Conservation (phyloP, 208 protist genomes). For the Trypanosoma cruzi region DNA sequence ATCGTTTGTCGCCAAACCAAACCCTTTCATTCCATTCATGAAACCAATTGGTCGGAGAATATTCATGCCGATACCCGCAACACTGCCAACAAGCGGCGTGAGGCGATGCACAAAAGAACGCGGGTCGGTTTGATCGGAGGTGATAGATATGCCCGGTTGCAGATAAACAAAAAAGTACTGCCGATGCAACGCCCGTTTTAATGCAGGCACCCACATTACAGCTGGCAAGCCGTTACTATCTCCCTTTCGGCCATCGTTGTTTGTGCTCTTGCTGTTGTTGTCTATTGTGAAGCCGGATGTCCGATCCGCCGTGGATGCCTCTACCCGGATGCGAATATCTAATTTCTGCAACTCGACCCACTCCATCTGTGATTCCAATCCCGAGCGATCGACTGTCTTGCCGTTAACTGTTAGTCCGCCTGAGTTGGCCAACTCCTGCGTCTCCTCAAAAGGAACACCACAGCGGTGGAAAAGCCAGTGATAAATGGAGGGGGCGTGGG, state of each 20-base stretch:
- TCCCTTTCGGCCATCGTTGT: background rate
- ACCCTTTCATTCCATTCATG: conserved; percentile 74
- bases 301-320: conserved; percentile 8
- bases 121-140: conserved; percentile 71
- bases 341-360: conserved; percentile 74
- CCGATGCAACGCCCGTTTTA: conserved; percentile 85
- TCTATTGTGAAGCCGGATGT: conserved; percentile 6
- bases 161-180: conserved; percentile 72
- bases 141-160: conserved; percentile 67
- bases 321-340: conserved; percentile 70
- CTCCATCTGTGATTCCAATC: conserved; percentile 76
- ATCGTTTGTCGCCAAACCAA: conserved; percentile 82
- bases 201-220: conserved; percentile 65
- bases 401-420: conserved; percentile 65
- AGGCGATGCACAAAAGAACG: conserved; percentile 86
- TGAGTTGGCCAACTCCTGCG: conserved; percentile 41
- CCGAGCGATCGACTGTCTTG: conserved; percentile 39
- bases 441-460: conserved; percentile 82
- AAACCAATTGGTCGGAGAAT: conserved; percentile 80
- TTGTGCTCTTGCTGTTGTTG: conserved; percentile 12
- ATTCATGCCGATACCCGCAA: conserved; percentile 70
- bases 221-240: background rate
- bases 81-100: conserved; percentile 41
- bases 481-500: conserved; percentile 83
- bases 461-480: conserved; percentile 91